Evolutionary conservation across 257 asterid species (phyloP).

Genomic region (Penstemon davidsonii): DNA sequence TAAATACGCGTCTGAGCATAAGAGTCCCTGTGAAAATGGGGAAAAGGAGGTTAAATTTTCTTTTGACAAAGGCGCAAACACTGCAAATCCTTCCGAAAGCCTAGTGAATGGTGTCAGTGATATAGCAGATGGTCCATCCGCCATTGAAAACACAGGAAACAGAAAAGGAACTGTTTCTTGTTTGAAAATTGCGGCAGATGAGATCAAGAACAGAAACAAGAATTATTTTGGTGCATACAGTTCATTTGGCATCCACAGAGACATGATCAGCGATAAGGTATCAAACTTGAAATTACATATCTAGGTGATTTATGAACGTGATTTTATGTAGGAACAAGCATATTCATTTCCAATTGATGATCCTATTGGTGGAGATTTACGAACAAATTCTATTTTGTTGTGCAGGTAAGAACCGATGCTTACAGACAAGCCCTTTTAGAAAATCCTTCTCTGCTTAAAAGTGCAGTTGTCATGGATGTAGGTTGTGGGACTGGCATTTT

Average conservation of each 20-base stretch:
- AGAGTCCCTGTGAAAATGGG: slow-evolving; percentile 39
- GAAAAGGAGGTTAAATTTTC: slow-evolving; percentile 33
- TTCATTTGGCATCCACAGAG: slow-evolving; percentile 92
- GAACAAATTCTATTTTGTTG: slow-evolving; percentile 10
- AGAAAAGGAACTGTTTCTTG: slow-evolving; percentile 29
- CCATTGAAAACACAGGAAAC: slow-evolving; percentile 26
- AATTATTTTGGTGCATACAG: slow-evolving; percentile 80
- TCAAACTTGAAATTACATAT: slow-evolving; percentile 3
- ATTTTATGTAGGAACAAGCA: not conserved
- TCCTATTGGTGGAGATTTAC: slow-evolving; percentile 19
- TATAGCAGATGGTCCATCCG: slow-evolving; percentile 24
- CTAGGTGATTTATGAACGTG: slow-evolving; percentile 1
- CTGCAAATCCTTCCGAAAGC: slow-evolving; percentile 29
- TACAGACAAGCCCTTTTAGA: slow-evolving; percentile 77
- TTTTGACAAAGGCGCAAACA: slow-evolving; percentile 29
- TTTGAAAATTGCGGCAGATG: slow-evolving; percentile 37
- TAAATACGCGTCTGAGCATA: slow-evolving; percentile 26
- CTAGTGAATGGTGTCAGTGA: slow-evolving; percentile 24
- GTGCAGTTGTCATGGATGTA: slow-evolving; percentile 86
- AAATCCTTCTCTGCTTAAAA: slow-evolving; percentile 77
- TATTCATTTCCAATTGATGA: not conserved
- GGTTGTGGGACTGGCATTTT: slow-evolving; percentile 99
- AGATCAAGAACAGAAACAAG: slow-evolving; percentile 53
- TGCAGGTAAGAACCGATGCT: slow-evolving; percentile 90
- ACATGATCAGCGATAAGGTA: slow-evolving; percentile 99